Evolutionary conservation across 1,284 basidiomycete genomes (phyloP).

Genomic region (Marasmius sp.): DNA sequence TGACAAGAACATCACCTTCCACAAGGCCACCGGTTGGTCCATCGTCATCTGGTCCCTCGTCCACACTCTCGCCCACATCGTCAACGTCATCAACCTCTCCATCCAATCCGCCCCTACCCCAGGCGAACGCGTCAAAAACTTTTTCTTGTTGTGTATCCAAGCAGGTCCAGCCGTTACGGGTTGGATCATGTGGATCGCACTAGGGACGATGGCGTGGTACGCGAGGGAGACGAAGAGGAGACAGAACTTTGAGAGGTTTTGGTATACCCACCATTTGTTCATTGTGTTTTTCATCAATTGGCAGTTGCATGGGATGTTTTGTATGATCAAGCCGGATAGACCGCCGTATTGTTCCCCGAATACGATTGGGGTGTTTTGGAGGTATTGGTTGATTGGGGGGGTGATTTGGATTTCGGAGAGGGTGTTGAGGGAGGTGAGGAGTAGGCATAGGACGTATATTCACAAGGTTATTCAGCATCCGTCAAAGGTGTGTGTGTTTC

Average conservation of each 20-base stretch:
- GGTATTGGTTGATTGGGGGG: conserved; percentile 88
- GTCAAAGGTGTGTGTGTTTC: conserved; percentile 38
- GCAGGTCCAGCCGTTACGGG: conserved; percentile 87
- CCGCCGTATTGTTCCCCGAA: conserved; percentile 83
- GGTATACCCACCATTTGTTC: conserved; percentile 89
- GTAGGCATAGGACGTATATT: conserved; percentile 85
- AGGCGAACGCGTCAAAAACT: conserved; percentile 60
- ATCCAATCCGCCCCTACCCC: conserved; percentile 52
- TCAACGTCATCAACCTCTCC: conserved; percentile 76
- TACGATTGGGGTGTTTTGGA: conserved; percentile 90
- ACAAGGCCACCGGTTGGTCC: conserved; percentile 87
- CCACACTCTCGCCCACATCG: conserved; percentile 80
- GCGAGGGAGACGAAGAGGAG: conserved; percentile 77
- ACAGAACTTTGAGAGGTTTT: conserved; percentile 81
- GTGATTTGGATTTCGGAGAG: conserved; percentile 84
- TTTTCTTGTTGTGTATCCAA: conserved; percentile 75
- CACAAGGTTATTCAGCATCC: conserved; percentile 93
- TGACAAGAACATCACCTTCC: conserved; percentile 86
- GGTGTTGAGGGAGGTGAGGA: conserved; percentile 83
- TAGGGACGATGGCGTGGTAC: conserved; percentile 68
- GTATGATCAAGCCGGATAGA: conserved; percentile 87
- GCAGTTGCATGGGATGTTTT: conserved; percentile 95
- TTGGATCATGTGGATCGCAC: conserved; percentile 80
- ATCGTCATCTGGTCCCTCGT: conserved; percentile 75
- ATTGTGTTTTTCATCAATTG: conserved; percentile 88